Percentiles rank a stretch among this genome's conserved stretches.
These are phyloP conservation scores for Trapa incisa DNA, from an alignment of 345 rosid species.

Conservation along the genomic window DNA sequence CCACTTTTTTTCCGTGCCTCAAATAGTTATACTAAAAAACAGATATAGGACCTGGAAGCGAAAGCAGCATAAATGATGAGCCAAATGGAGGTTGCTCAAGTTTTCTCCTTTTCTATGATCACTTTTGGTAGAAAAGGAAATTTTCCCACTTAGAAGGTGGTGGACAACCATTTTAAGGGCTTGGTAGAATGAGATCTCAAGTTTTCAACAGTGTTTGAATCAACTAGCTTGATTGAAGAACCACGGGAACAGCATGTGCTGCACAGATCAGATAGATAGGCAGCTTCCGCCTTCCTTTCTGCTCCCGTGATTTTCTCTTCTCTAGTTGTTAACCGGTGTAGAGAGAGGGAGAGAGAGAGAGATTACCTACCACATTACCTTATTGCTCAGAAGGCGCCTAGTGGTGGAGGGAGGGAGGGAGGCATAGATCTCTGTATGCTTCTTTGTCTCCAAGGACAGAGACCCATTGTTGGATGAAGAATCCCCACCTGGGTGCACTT, in stretches of 20 bases:
- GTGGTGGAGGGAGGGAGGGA: not conserved
- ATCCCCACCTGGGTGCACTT: conserved; percentile 2
- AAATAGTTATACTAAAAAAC: not conserved
- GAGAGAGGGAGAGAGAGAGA: not conserved
- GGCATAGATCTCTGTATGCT: not conserved
- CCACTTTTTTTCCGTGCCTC: not conserved
- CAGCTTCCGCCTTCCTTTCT: not conserved
- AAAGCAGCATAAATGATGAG: not conserved
- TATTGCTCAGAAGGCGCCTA: not conserved
- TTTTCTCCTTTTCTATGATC: not conserved
- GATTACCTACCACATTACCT: not conserved
- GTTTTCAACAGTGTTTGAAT: not conserved
- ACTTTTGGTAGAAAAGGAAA: no score
- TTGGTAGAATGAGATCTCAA: no score
- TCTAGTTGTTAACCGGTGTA: not conserved
- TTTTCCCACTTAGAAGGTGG: no score
- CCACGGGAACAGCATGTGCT: no score
- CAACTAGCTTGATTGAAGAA: not conserved
- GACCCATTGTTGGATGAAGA: not conserved
- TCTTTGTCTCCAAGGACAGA: not conserved
- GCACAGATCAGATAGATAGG: no score
- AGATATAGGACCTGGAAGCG: not conserved
- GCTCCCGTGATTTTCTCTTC: not conserved
- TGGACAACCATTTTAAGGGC: no score
- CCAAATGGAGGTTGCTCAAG: not conserved